These are phyloP conservation scores for Actinomortierella ambigua DNA, from an alignment of 371 early-diverging fungal species.

Conservation along the genomic window DNA sequence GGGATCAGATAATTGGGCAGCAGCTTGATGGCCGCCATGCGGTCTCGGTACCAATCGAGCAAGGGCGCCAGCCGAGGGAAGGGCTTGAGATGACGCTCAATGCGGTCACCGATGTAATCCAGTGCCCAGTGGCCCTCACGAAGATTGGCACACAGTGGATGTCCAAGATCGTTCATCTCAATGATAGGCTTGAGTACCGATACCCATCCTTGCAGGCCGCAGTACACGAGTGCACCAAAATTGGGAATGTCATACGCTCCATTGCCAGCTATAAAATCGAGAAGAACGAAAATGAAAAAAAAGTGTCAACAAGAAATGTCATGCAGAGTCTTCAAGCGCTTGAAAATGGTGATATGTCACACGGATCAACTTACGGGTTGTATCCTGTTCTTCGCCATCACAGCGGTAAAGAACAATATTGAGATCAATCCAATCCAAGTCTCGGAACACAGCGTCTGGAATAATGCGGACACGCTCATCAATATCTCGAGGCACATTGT, in stretches of 20 bases:
- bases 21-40: conserved; percentile 68
- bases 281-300: background rate
- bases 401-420: conserved; percentile 87
- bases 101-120: conserved; percentile 81
- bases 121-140: conserved; percentile 92
- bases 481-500: conserved; percentile 48
- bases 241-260: conserved; percentile 88
- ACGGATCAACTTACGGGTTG: conserved; percentile 42
- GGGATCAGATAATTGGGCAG: conserved; percentile 88
- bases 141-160: conserved; percentile 88
- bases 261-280: conserved; percentile 52
- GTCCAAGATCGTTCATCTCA: conserved; percentile 88
- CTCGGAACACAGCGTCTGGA: conserved; percentile 51
- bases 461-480: conserved; percentile 50
- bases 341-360: conserved; percentile 9
- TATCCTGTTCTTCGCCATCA: conserved; percentile 84
- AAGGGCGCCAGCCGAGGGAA: conserved; percentile 60
- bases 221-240: conserved; percentile 81
- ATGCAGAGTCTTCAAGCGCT: background rate
- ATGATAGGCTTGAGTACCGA: conserved; percentile 77
- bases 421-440: conserved; percentile 67
- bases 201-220: conserved; percentile 93
- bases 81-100: conserved; percentile 56
- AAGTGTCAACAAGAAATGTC: background rate
- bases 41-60: conserved; percentile 75